phyloP scores from a whole-genome alignment of 192 early-diverging fungal species.

The Coemansia sp. region DNA sequence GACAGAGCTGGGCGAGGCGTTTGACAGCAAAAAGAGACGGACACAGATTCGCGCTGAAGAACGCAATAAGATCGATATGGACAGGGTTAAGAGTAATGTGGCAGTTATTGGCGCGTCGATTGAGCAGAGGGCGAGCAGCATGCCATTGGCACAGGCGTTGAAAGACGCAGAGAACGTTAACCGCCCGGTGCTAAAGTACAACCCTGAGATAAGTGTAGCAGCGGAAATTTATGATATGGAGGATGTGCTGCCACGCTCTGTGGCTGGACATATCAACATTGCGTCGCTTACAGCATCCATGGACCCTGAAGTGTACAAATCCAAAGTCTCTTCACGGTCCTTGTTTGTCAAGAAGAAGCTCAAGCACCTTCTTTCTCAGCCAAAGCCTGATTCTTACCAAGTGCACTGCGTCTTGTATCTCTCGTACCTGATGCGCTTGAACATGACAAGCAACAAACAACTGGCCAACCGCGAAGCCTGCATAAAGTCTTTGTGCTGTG shows the following conservation, averaged over 20 bases:
- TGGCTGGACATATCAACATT: slow-evolving; percentile 64
- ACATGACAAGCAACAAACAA: slow-evolving; percentile 40
- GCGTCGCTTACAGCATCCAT: slow-evolving; percentile 53
- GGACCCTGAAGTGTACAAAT: slow-evolving; percentile 33
- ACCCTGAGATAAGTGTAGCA: slow-evolving; percentile 61
- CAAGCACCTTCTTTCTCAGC: slow-evolving; percentile 19
- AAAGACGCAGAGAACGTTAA: slow-evolving; percentile 54
- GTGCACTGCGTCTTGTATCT: slow-evolving; percentile 71
- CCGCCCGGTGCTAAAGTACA: slow-evolving; percentile 74
- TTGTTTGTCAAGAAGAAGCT: slow-evolving; percentile 41
- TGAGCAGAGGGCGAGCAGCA: slow-evolving; percentile 58
- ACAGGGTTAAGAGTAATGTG: slow-evolving; percentile 60
- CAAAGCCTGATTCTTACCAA: slow-evolving; percentile 28
- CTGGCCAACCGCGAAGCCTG: slow-evolving; percentile 54
- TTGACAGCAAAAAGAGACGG: slow-evolving; percentile 88
- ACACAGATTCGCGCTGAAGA: slow-evolving; percentile 77
- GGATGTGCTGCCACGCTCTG: slow-evolving; percentile 62
- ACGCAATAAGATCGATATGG: slow-evolving; percentile 82
- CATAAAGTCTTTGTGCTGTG: slow-evolving; percentile 49
- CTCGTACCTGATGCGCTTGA: slow-evolving; percentile 72
- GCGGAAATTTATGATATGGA: slow-evolving; percentile 81
- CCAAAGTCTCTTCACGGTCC: slow-evolving; percentile 21
- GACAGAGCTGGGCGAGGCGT: slow-evolving; percentile 81
- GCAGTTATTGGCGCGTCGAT: slow-evolving; percentile 68
- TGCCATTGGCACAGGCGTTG: slow-evolving; percentile 60